Evolutionary conservation across 495 filamentous ascomycete species (phyloP).

Genomic region (Schizothecium vesticola): DNA sequence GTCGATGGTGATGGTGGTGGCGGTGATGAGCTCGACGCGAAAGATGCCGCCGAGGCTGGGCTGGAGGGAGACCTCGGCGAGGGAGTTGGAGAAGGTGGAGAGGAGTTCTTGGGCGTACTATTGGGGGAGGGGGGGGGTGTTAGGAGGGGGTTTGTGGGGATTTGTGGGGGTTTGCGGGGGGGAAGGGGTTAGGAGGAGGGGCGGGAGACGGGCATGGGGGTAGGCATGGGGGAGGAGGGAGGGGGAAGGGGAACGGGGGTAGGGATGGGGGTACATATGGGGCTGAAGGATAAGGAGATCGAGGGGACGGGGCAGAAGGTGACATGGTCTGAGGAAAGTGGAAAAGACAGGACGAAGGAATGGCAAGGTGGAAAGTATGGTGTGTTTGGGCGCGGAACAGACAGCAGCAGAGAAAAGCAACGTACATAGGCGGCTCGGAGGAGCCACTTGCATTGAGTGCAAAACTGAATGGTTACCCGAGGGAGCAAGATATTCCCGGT

Average conservation of each 20-base stretch:
- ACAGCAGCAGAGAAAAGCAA: constrained; percentile 12
- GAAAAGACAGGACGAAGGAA: neutral
- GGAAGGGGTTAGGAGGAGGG: neutral
- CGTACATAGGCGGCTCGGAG: constrained; percentile 75
- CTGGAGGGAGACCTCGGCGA: constrained; percentile 88
- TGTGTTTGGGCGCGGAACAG: neutral
- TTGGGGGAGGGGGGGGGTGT: neutral
- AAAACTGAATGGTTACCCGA: constrained; percentile 70
- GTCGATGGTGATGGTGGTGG: constrained; percentile 16
- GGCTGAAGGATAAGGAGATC: neutral
- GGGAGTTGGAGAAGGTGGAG: constrained; percentile 80
- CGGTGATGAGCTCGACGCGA: constrained; percentile 51
- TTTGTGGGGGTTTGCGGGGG: neutral
- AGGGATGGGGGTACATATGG: neutral
- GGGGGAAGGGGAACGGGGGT: neutral
- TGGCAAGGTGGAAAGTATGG: neutral
- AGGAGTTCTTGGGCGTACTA: constrained; percentile 96
- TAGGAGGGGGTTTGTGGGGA: neutral
- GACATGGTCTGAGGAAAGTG: neutral
- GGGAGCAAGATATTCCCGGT: constrained; percentile 14
- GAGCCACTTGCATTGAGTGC: constrained; percentile 90
- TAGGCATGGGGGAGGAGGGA: neutral
- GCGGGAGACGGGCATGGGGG: neutral
- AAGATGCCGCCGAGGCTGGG: constrained; percentile 84
- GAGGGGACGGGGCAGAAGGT: neutral